Base-by-base conservation (phyloP, 192 early-diverging fungal genomes). In the Coemansia sp. region DNA sequence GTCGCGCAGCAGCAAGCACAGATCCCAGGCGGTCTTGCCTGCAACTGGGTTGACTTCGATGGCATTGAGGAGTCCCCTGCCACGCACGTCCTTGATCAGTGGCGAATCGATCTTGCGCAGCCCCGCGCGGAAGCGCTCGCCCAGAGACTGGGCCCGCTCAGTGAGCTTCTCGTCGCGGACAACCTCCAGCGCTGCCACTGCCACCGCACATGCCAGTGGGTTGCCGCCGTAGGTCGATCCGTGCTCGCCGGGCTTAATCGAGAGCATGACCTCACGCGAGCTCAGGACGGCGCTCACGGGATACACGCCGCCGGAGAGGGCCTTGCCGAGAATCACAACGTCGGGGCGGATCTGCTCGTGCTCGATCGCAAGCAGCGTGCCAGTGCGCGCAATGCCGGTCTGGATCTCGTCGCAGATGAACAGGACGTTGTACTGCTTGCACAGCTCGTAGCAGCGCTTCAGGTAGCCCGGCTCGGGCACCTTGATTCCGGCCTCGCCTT, bases 371-470 rank as follows among this genome's bases (percentile, higher is more conserved):
- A 99, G 89, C 84, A 99, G 85, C 67, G 92, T 94, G 32, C 97
- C 97, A 11, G 96, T 98, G 65, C 97, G 90, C 4, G 85, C 95
- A 24, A 99, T 85, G 58, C 97, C 97, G 8, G 97, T 96, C 82
- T 99, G 97, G 74, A 99, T 95, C 83, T 99, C 97, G 76, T 99
- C 97, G 54, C 93, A 95, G 73, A 99, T 98, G 61, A 99, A 92
- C 64, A 99, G 84, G 29, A 97, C 96, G 68, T 98, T 97, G 87
- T 99, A 91, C 83, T 97, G 92, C 71, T 94, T 92, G 91, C 97
- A 99, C 47, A 99, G 87, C 22, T 91, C 93, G 68, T 92, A 89
- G 73, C 89, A 90, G 59, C 87, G 88, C 73, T 86, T 86, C 39
- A 99, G 82, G 85, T 99, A 99, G 14, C 96, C 96, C 1, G 91